phyloP scores from a whole-genome alignment of 768 basidiomycete species.

The Russula sp. region DNA sequence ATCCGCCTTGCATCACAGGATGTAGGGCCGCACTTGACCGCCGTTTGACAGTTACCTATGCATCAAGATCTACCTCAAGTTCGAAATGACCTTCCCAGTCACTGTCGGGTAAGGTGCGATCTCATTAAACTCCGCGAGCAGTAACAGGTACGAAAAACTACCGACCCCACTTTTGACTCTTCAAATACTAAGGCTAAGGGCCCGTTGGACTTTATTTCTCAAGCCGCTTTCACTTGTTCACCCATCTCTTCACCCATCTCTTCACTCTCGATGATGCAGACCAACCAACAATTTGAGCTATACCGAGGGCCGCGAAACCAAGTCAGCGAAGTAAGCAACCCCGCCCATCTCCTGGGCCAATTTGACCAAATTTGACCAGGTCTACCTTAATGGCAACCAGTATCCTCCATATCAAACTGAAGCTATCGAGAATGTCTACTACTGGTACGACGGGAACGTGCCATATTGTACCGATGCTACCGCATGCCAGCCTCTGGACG shows the following conservation, averaged over 20 bases:
- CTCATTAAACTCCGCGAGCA: conserved; percentile 19
- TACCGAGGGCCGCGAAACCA: background rate
- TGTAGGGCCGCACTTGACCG: background rate
- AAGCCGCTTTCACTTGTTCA: background rate
- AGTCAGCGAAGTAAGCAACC: conserved; percentile 5
- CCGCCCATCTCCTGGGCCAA: conserved; percentile 12
- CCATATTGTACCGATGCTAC: conserved; percentile 16
- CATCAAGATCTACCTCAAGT: conserved; percentile 11
- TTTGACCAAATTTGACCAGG: conserved; percentile 18
- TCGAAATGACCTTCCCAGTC: background rate
- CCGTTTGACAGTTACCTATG: background rate
- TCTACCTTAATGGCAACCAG: conserved; percentile 3
- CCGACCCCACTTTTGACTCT: conserved; percentile 17
- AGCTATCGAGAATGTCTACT: conserved; percentile 15
- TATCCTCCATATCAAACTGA: conserved; percentile 8
- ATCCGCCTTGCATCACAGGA: conserved; percentile 2
- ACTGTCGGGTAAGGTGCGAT: background rate
- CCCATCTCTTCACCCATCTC: background rate
- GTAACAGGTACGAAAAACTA: conserved; percentile 7
- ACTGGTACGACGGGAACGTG: conserved; percentile 19
- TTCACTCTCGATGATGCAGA: conserved; percentile 4
- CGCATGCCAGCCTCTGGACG: conserved; percentile 11
- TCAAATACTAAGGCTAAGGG: conserved; percentile 12
- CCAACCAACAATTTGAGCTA: background rate
- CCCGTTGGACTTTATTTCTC: conserved; percentile 1